Conservation (phyloP, 1,284 basidiomycete species). For the Pseudozyma thailandica region DNA sequence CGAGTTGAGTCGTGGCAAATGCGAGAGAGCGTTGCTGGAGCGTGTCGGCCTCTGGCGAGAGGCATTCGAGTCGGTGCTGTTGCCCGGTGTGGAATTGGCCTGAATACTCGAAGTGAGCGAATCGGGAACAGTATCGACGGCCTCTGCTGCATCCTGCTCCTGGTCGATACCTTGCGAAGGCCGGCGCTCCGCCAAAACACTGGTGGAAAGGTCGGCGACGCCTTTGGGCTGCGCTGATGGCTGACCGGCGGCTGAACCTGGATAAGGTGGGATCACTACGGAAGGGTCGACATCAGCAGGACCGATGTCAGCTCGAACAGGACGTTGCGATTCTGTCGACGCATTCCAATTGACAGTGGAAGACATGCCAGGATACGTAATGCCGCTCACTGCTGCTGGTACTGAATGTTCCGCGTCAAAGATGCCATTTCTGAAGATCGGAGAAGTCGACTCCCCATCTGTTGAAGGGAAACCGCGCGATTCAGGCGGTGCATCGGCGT, state of each 20-base stretch:
- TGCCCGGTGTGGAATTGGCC: slow-evolving; percentile 1
- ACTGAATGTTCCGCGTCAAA: slow-evolving; percentile 14
- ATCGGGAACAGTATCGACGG: slow-evolving; percentile 21
- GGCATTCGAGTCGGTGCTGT: slow-evolving; percentile 11
- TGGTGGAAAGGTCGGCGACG: slow-evolving; percentile 11
- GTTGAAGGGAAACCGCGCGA: not conserved
- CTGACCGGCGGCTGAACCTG: slow-evolving; percentile 14
- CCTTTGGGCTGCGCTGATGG: slow-evolving; percentile 10
- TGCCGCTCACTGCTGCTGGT: not conserved
- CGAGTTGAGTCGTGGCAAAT: slow-evolving; percentile 58
- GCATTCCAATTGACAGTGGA: slow-evolving; percentile 41
- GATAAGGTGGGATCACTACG: slow-evolving; percentile 21
- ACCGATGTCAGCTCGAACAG: slow-evolving; percentile 6
- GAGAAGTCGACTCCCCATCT: slow-evolving; percentile 8
- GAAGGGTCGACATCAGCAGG: slow-evolving; percentile 29
- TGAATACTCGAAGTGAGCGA: slow-evolving; percentile 1
- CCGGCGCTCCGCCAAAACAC: slow-evolving; percentile 20
- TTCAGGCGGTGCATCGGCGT: slow-evolving; percentile 9
- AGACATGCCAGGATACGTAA: slow-evolving; percentile 35
- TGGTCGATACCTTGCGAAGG: slow-evolving; percentile 49
- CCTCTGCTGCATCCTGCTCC: slow-evolving; percentile 47
- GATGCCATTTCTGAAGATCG: slow-evolving; percentile 30
- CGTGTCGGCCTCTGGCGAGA: slow-evolving; percentile 23
- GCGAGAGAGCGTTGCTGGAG: slow-evolving; percentile 47
- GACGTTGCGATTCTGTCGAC: not conserved